Base-by-base conservation (phyloP, 495 filamentous ascomycete genomes). In the Chaetomidium leptoderma region DNA sequence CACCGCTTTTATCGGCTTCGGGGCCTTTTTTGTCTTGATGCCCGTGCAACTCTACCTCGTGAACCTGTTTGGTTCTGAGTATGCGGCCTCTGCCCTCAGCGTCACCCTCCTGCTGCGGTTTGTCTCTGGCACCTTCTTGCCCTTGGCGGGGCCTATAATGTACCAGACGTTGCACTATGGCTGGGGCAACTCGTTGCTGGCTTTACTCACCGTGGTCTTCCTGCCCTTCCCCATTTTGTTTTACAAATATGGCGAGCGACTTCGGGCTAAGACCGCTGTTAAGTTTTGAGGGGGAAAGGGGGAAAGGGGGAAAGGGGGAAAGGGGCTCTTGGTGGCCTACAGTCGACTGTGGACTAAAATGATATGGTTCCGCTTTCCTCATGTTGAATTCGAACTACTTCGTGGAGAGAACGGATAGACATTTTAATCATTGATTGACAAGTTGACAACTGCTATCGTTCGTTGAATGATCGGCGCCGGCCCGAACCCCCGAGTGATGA, bases 171-270 rank as follows among this genome's bases (percentile, higher is more conserved):
- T 95, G 2, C 88, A 89, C 55, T 84, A 86, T 55, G 86, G 91
- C 74, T 92, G 89, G 89, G 89, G 87, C 7, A 85, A 81, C 21
- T 83, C 80, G 0, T 79, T 95, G 47, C 87, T 88, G 0, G 90
- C 87, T 0, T 92, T 92, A 74, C 72, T 93, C 6, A 83, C 87
- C 4, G 70, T 92, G 17, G 79, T 76, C n/a, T 92, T 88, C 66
- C 74, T 91, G 42, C 90, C 90, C 0, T 88, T 91, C 70, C 89
- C 89, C 9, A 86, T 88, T 73, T 69, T 95, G 35, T 89, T 92
- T 73, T 89, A 88, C 73, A 84, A 82, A 63, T 92, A 90, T 69
- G 90, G 89, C 44, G 40, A n/a, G n/a, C n/a, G n/a, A n/a, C n/a
- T n/a, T n/a, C n/a, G n/a, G n/a, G n/a, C n/a, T n/a, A n/a, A n/a